These are phyloP conservation scores for Aspergillus olivimuriae DNA, from an alignment of 495 filamentous ascomycete genomes.

Conservation along the genomic window DNA sequence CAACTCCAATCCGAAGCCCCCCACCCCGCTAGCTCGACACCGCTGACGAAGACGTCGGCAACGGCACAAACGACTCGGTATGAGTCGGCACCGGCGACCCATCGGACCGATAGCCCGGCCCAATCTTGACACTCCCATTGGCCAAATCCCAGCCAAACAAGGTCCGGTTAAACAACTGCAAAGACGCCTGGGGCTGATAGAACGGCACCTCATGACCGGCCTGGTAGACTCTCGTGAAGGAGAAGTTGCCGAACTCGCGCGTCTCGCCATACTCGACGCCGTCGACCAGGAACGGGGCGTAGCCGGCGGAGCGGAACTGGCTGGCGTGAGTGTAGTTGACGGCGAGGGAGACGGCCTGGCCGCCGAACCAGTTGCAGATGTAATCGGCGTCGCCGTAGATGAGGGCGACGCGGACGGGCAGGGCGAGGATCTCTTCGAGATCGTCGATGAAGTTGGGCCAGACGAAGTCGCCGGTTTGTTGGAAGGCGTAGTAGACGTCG, in stretches of 20 bases:
- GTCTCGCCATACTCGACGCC: slow-evolving; percentile 42
- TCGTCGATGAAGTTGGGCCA: slow-evolving; percentile 46
- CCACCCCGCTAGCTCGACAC: no score
- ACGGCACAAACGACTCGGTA: slow-evolving; percentile 46
- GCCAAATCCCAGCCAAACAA: slow-evolving; percentile 49
- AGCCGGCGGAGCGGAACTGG: slow-evolving; percentile 40
- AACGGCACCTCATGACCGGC: slow-evolving; percentile 55
- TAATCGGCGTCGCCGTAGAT: slow-evolving; percentile 61
- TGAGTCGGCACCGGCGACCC: slow-evolving; percentile 49
- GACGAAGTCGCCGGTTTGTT: slow-evolving; percentile 41
- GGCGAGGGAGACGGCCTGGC: slow-evolving; percentile 32
- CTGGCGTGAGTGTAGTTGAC: slow-evolving; percentile 32
- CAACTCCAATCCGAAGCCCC: no score
- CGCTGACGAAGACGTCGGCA: slow-evolving; percentile 25
- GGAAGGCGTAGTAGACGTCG: slow-evolving; percentile 50
- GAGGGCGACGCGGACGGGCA: slow-evolving; percentile 56
- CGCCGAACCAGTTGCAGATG: slow-evolving; percentile 47
- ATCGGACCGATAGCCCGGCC: slow-evolving; percentile 34
- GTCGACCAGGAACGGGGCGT: slow-evolving; percentile 38
- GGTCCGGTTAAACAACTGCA: slow-evolving; percentile 48
- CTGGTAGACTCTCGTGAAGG: slow-evolving; percentile 52
- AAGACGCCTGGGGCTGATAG: slow-evolving; percentile 47
- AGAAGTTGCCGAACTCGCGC: slow-evolving; percentile 50
- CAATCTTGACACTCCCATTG: slow-evolving; percentile 40
- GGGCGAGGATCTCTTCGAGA: slow-evolving; percentile 45